These are phyloP conservation scores for Leucocoprinus leucothites DNA, from an alignment of 768 basidiomycete species.

Conservation along the genomic window DNA sequence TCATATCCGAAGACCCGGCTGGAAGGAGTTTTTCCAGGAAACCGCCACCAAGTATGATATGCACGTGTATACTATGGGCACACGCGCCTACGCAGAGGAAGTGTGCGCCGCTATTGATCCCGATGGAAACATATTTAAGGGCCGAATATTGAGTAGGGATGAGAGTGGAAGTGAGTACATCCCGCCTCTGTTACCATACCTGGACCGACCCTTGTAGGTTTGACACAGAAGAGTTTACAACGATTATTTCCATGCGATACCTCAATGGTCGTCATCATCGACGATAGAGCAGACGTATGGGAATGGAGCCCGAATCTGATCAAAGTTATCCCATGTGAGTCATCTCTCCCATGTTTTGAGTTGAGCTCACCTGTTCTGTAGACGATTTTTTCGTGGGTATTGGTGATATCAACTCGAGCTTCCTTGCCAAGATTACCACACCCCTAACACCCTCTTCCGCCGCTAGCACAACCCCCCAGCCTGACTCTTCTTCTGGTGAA, in stretches of 20 bases:
- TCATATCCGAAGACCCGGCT: conserved; percentile 63
- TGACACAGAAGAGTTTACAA: conserved; percentile 89
- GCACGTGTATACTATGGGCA: conserved; percentile 99
- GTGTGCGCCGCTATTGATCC: conserved; percentile 96
- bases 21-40: conserved; percentile 70
- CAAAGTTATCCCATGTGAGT: conserved; percentile 91
- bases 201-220: conserved; percentile 43
- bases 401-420: conserved; percentile 96
- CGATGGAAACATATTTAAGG: conserved; percentile 78
- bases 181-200: conserved; percentile 7
- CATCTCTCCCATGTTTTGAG: neutral
- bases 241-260: conserved; percentile 95
- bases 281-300: conserved; percentile 98
- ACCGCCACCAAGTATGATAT: conserved; percentile 87
- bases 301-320: conserved; percentile 95
- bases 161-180: conserved; percentile 87
- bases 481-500: conserved; percentile 12
- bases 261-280: conserved; percentile 98
- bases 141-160: conserved; percentile 86
- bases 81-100: conserved; percentile 92
- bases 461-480: conserved; percentile 22
- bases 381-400: conserved; percentile 98
- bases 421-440: conserved; percentile 80
- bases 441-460: conserved; percentile 39
- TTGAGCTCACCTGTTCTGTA: conserved; percentile 29